A percentile compares a stretch with the other conserved stretches of the same genome.
These are phyloP conservation scores for Mucor racemosus DNA, from an alignment of 371 early-diverging fungal species.

Conservation along the genomic window DNA sequence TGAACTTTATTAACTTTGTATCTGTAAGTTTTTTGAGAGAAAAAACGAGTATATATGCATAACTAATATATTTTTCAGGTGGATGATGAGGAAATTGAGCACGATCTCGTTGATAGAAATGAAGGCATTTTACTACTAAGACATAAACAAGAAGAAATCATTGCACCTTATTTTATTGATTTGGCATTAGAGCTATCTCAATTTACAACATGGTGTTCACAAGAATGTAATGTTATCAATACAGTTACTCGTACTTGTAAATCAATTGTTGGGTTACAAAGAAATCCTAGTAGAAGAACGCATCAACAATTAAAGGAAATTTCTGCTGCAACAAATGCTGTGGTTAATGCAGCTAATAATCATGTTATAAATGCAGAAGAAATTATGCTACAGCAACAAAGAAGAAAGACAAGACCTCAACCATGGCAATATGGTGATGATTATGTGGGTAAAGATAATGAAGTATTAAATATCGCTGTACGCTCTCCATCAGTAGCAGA, in stretches of 20 bases:
- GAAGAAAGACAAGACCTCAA: slow-evolving; percentile 18
- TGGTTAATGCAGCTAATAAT: background rate
- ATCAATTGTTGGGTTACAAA: slow-evolving; percentile 12
- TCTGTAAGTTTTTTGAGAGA: slow-evolving; percentile 25
- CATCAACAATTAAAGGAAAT: background rate
- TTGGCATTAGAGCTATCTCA: slow-evolving; percentile 36
- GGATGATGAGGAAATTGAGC: slow-evolving; percentile 1
- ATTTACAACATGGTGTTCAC: slow-evolving; percentile 26
- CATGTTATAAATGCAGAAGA: slow-evolving; percentile 10
- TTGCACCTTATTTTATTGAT: slow-evolving; percentile 33
- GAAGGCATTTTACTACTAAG: slow-evolving; percentile 13
- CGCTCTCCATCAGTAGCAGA: slow-evolving; percentile 11
- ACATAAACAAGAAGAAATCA: slow-evolving; percentile 27
- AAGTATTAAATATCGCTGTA: slow-evolving; percentile 7
- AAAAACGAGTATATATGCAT: background rate
- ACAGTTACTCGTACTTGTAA: slow-evolving; percentile 22
- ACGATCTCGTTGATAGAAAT: background rate
- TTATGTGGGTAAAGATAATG: slow-evolving; percentile 9
- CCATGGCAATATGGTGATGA: slow-evolving; percentile 25
- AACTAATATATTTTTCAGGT: background rate
- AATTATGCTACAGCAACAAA: slow-evolving; percentile 10
- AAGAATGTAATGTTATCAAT: slow-evolving; percentile 19
- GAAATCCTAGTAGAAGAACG: background rate
- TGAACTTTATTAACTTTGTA: slow-evolving; percentile 39
- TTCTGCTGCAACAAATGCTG: background rate